These are phyloP conservation scores for Blepharisma undulans DNA, from an alignment of 169 alveolate species.

Conservation along the genomic window DNA sequence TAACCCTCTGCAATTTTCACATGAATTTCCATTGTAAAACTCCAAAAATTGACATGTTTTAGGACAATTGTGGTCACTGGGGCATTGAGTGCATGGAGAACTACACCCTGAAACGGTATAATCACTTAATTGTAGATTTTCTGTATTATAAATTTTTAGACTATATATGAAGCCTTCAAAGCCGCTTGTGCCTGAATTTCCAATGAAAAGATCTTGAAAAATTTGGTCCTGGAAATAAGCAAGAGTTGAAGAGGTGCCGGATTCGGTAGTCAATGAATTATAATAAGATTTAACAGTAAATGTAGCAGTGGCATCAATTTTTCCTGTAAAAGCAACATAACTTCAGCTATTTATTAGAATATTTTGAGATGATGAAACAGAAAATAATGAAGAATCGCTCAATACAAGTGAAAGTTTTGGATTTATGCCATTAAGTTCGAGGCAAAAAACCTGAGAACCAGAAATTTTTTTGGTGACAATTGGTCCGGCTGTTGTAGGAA, in stretches of 20 bases:
- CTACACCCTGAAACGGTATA: not conserved
- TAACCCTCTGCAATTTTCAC: not conserved
- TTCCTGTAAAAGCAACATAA: not conserved
- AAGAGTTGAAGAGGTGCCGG: not conserved
- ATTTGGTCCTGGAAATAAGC: not conserved
- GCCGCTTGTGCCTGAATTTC: not conserved
- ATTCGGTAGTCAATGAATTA: not conserved
- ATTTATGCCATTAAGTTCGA: not conserved
- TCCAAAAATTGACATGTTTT: not conserved
- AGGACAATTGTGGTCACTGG: not conserved
- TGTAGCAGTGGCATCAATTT: not conserved
- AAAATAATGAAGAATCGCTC: not conserved
- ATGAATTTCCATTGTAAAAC: not conserved
- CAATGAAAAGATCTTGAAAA: not conserved
- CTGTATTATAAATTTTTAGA: not conserved
- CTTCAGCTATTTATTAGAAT: not conserved
- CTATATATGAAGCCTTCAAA: not conserved
- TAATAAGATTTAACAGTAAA: not conserved
- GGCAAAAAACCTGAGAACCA: not conserved
- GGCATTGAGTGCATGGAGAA: not conserved
- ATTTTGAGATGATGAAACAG: not conserved
- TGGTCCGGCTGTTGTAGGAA: not conserved
- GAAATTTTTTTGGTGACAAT: not conserved
- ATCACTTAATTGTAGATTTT: not conserved
- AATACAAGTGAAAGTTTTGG: not conserved